A percentile compares a stretch with the other conserved stretches of the same genome.
phyloP scores from a whole-genome alignment of 495 filamentous ascomycete species.

The Neurospora sp. region DNA sequence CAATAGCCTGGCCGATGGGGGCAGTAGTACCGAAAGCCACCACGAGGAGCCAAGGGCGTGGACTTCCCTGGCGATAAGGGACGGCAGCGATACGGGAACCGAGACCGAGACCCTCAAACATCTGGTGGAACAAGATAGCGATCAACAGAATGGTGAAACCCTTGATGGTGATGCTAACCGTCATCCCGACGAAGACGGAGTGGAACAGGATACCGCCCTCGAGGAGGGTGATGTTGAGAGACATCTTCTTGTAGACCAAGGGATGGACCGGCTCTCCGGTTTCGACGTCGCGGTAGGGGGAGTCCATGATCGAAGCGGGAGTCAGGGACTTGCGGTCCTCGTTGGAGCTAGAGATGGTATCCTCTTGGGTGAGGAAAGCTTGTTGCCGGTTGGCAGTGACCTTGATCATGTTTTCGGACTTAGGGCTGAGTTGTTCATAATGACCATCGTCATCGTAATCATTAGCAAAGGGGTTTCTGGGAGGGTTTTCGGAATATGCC shows the following conservation, averaged over 20 bases:
- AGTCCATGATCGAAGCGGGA: slow-evolving; percentile 6
- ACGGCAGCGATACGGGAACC: slow-evolving; percentile 52
- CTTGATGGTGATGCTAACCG: slow-evolving; percentile 51
- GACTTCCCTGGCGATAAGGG: slow-evolving; percentile 35
- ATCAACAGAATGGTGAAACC: slow-evolving; percentile 58
- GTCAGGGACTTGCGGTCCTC: slow-evolving; percentile 18
- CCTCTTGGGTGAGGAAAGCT: not conserved
- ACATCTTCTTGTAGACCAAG: slow-evolving; percentile 36
- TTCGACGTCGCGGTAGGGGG: slow-evolving; percentile 31
- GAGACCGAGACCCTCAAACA: slow-evolving; percentile 60
- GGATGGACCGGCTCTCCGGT: slow-evolving; percentile 31
- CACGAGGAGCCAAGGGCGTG: slow-evolving; percentile 54
- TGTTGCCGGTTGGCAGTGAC: slow-evolving; percentile 1
- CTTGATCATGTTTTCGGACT: slow-evolving; percentile 37
- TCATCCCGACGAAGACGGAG: slow-evolving; percentile 58
- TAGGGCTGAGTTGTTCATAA: slow-evolving; percentile 8
- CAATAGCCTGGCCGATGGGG: slow-evolving; percentile 51
- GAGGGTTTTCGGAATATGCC: not conserved
- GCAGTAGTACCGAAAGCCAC: slow-evolving; percentile 49
- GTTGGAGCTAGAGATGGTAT: slow-evolving; percentile 7
- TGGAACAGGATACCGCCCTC: slow-evolving; percentile 52
- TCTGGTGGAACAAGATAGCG: slow-evolving; percentile 61
- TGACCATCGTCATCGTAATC: slow-evolving; percentile 6
- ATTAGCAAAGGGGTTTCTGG: slow-evolving; percentile 16
- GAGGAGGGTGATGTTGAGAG: slow-evolving; percentile 43